These are phyloP conservation scores for Sambucus nigra DNA, from an alignment of 129 eudicot genomes.

Conservation along the genomic window DNA sequence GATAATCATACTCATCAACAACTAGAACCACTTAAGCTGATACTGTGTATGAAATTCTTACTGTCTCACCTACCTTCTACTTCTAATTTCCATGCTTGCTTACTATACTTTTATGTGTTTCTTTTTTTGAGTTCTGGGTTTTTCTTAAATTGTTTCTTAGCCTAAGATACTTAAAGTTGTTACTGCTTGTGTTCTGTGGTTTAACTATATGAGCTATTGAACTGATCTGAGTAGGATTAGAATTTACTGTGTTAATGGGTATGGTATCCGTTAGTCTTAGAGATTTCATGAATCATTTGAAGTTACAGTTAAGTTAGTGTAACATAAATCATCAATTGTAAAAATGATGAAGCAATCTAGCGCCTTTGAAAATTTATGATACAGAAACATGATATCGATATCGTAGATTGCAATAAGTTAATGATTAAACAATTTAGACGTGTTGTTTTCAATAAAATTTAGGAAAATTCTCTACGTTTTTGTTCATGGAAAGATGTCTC, in stretches of 20 bases:
- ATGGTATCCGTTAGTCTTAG: not conserved
- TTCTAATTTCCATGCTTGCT: not conserved
- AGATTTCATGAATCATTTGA: not conserved
- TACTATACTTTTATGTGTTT: not conserved
- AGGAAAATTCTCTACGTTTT: no score
- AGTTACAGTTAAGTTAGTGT: conserved; percentile 1
- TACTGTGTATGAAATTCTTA: conserved; percentile 4
- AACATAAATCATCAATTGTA: not conserved
- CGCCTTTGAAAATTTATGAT: not conserved
- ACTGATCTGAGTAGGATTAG: not conserved
- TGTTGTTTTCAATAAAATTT: no score
- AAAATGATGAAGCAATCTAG: not conserved
- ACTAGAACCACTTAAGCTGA: conserved; percentile 8
- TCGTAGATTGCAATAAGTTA: no score
- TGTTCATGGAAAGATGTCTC: not conserved
- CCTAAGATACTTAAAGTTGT: not conserved
- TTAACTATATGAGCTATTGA: not conserved
- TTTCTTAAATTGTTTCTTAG: not conserved
- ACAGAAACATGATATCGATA: no score
- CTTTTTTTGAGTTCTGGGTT: not conserved
- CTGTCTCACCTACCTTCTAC: not conserved
- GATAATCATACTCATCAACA: conserved; percentile 3
- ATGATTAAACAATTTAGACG: no score
- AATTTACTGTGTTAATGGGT: not conserved
- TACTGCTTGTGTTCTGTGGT: not conserved